Conservation (phyloP, 306 rosid species). For the Heteromeles arbutifolia region DNA sequence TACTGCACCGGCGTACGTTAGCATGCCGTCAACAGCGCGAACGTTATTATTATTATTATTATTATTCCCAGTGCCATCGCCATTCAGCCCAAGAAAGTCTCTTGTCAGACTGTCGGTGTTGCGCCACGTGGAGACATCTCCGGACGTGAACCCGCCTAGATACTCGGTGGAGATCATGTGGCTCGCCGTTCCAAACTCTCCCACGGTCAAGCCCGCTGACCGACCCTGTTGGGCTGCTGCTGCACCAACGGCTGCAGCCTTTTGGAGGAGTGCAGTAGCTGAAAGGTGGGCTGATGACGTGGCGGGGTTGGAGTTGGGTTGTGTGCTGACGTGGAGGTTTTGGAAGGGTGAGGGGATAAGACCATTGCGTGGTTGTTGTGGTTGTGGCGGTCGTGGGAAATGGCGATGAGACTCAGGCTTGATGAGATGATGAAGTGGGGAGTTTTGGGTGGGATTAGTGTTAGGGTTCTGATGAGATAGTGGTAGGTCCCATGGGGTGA, state of each 20-base stretch:
- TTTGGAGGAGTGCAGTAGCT: slow-evolving; percentile 87
- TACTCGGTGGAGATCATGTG: slow-evolving; percentile 20
- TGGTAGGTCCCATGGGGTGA: slow-evolving; percentile 47
- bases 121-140: slow-evolving; percentile 40
- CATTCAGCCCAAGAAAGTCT: slow-evolving; percentile 81
- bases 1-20: slow-evolving; percentile 47
- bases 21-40: slow-evolving; percentile 41
- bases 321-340: slow-evolving; percentile 34
- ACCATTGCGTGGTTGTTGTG: slow-evolving; percentile 1
- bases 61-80: slow-evolving; percentile 12
- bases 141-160: slow-evolving; percentile 25
- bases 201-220: slow-evolving; percentile 24
- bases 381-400: slow-evolving; percentile 24
- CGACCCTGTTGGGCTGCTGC: slow-evolving; percentile 18
- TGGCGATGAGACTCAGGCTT: slow-evolving; percentile 40
- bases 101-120: slow-evolving; percentile 54
- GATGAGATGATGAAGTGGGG: slow-evolving; percentile 21
- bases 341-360: slow-evolving; percentile 40
- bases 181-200: slow-evolving; percentile 35
- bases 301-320: slow-evolving; percentile 24
- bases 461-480: slow-evolving; percentile 61
- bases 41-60: background rate
- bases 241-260: slow-evolving; percentile 65
- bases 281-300: slow-evolving; percentile 68
- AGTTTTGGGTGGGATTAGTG: slow-evolving; percentile 35